phyloP scores from a whole-genome alignment of 2,329 filamentous ascomycete species.

The Aspergillus sp. region DNA sequence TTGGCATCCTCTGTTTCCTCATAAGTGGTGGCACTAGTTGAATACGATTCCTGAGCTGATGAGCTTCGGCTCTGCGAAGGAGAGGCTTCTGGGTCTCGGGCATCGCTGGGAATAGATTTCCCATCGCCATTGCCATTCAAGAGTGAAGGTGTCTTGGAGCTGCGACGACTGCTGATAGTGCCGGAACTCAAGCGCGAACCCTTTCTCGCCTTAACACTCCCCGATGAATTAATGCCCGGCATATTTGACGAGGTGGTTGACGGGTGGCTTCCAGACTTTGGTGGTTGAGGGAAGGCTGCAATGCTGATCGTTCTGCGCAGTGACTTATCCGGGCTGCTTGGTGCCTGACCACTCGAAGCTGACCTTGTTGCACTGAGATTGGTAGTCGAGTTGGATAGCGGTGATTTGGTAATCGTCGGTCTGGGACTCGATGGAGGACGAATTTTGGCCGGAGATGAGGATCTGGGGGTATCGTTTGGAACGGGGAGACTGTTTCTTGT shows the following conservation, averaged over 20 bases:
- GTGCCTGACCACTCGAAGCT: slow-evolving; percentile 47
- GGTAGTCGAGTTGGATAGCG: slow-evolving; percentile 41
- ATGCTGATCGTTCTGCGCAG: slow-evolving; percentile 87
- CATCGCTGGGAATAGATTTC: slow-evolving; percentile 59
- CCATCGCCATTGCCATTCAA: slow-evolving; percentile 71
- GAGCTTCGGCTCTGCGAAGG: slow-evolving; percentile 84
- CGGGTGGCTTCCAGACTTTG: slow-evolving; percentile 58
- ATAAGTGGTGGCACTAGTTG: slow-evolving; percentile 79
- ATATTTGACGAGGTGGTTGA: slow-evolving; percentile 46
- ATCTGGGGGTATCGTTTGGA: slow-evolving; percentile 38
- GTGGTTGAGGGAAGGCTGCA: slow-evolving; percentile 85
- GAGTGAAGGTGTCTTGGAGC: slow-evolving; percentile 58
- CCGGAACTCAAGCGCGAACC: slow-evolving; percentile 50
- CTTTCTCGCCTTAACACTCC: slow-evolving; percentile 44
- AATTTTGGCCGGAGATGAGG: slow-evolving; percentile 43
- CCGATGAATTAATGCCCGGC: slow-evolving; percentile 21
- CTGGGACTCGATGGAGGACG: slow-evolving; percentile 52
- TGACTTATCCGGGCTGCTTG: slow-evolving; percentile 53
- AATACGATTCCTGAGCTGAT: slow-evolving; percentile 85
- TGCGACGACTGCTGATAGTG: slow-evolving; percentile 43
- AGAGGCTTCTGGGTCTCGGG: slow-evolving; percentile 68
- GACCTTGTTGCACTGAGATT: slow-evolving; percentile 51
- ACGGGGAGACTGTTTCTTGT: slow-evolving; percentile 58
- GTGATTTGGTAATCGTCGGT: slow-evolving; percentile 43
- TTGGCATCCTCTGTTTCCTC: slow-evolving; percentile 61